Base-by-base conservation (phyloP, 495 filamentous ascomycete genomes). In the Trichoderma virens region DNA sequence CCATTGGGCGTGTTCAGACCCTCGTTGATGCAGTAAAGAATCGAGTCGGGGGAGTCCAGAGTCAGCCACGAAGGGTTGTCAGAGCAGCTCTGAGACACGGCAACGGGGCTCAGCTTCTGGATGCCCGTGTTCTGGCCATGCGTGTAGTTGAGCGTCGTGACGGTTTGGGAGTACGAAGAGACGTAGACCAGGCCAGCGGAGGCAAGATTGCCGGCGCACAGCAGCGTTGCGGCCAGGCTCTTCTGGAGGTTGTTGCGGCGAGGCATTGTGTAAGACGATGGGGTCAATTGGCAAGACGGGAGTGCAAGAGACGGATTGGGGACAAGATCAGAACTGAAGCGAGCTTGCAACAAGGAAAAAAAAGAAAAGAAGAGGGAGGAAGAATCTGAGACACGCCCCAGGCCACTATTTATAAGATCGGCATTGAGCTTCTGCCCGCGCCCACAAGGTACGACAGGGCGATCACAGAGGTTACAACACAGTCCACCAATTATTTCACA, bases 21-120 rank as follows among this genome's bases (percentile, higher is more conserved):
- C 73, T 89, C 87, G 62, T 88, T 81, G 34, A 84, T 71, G 74
- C 85, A 88, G 75, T 87, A 89, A 27, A 89, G 68, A 11, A 79
- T 74, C 11, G 72, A 68, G 43, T 79, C 74, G 54, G 70, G 67
- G 16, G 74, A 54, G 70, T 79, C 83, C 35, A 83, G 75, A 8
- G 79, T 79, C 59, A 88, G 70, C 84, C 85, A 88, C 56, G 83
- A 82, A n/a, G 85, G 82, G 67, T 83, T 81, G 23, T 68, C 66
- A 16, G 77, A 81, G 73, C 85, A 88, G 31, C 72, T 76, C 45
- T 78, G 72, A 32, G 78, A 74, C 25, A 74, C 71, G 39, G 80
- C 73, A 47, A 79, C 63, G 28, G 65, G 65, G 62, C 67, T 68
- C 59, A 81, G 70, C 64, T 68, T 69, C 64, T 69, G 69, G 60